A percentile compares a stretch with the other conserved stretches of the same genome.
phyloP scores from a whole-genome alignment of 306 rosid genomes.

The Delonix regia region DNA sequence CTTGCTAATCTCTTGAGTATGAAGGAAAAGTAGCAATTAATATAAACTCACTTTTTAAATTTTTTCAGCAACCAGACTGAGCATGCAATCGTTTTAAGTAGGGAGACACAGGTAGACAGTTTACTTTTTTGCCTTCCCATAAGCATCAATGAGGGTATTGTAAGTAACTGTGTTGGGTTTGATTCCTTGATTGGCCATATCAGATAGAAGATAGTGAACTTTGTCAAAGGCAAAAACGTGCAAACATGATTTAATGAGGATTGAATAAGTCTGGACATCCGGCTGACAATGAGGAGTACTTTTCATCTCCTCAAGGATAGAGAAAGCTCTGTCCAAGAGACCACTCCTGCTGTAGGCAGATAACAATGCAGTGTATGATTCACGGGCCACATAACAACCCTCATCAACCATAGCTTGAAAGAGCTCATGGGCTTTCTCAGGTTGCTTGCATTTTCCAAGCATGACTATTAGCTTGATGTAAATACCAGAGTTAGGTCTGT shows the following conservation, averaged over 20 bases:
- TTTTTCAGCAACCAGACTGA: constrained; percentile 44
- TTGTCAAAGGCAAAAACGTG: constrained; percentile 73
- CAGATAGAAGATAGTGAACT: constrained; percentile 72
- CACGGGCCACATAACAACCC: constrained; percentile 70
- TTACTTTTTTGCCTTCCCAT: constrained; percentile 90
- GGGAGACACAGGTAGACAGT: constrained; percentile 31
- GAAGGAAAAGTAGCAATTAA: constrained; percentile 21
- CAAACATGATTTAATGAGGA: constrained; percentile 87
- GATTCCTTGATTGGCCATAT: constrained; percentile 71
- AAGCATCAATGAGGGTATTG: constrained; percentile 85
- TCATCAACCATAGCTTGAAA: constrained; percentile 85
- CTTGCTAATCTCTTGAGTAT: constrained; percentile 8
- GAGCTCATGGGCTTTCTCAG: constrained; percentile 76
- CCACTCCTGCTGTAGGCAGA: constrained; percentile 93
- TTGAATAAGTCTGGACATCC: constrained; percentile 88
- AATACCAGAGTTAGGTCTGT: constrained; percentile 71
- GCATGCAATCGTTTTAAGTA: constrained; percentile 30
- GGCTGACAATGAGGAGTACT: constrained; percentile 72
- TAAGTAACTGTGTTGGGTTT: constrained; percentile 86
- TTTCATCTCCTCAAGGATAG: constrained; percentile 81
- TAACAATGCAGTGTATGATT: constrained; percentile 84
- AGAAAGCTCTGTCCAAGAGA: constrained; percentile 77
- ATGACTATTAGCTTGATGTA: constrained; percentile 85
- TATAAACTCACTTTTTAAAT: constrained; percentile 6
- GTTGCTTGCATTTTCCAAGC: constrained; percentile 97